phyloP scores from a whole-genome alignment of 2,329 filamentous ascomycete species.

The Fusarium sterilihyphosum region DNA sequence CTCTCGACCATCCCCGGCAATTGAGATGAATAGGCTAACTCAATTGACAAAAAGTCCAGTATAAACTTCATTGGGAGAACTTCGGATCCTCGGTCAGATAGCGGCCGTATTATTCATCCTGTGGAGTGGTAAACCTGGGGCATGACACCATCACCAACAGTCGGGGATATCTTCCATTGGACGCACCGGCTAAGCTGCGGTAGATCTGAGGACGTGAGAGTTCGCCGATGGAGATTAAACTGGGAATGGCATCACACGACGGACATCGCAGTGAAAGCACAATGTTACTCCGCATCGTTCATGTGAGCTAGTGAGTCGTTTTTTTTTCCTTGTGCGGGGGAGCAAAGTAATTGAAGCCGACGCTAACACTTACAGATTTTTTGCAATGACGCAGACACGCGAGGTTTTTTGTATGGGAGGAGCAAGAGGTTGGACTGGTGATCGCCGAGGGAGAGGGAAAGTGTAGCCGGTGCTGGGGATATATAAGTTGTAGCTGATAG shows the following conservation, averaged over 20 bases:
- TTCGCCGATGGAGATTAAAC: constrained; percentile 19
- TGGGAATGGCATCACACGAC: constrained; percentile 33
- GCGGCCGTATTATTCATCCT: constrained; percentile 35
- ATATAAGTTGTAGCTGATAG: constrained; percentile 19
- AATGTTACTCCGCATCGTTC: constrained; percentile 11
- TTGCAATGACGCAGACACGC: constrained; percentile 26
- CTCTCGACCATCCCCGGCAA: background rate
- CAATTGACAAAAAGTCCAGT: background rate
- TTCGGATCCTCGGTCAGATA: constrained; percentile 35
- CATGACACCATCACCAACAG: constrained; percentile 12
- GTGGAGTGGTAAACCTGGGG: constrained; percentile 16
- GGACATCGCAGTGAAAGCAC: background rate
- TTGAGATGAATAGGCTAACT: background rate
- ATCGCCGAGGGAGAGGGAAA: background rate
- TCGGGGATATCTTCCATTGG: constrained; percentile 1
- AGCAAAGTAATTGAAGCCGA: background rate
- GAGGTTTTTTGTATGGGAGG: background rate
- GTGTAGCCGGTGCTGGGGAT: constrained; percentile 1
- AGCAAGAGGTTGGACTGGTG: background rate
- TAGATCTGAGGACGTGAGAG: background rate
- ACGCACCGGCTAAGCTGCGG: constrained; percentile 14
- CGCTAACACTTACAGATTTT: background rate
- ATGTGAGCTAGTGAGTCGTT: background rate
- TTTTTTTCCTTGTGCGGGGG: background rate
- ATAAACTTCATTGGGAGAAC: constrained; percentile 15